A percentile compares a stretch with the other conserved stretches of the same genome.
Conservation (phyloP, 306 rosid species). For the Citrullus colocynthis region DNA sequence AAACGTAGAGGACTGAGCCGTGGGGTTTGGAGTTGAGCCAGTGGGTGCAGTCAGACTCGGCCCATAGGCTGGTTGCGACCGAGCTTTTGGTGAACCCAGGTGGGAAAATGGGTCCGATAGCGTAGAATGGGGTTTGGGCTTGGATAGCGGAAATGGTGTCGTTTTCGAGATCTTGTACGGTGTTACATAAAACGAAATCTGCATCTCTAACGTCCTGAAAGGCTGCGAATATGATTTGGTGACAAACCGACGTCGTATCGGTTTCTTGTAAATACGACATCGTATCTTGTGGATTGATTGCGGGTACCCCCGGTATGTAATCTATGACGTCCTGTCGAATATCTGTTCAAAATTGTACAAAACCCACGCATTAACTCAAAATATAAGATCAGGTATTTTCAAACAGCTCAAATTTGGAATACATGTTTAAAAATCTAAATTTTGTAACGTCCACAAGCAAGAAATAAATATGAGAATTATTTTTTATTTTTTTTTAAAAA, state of each 20-base stretch:
- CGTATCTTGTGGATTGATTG: constrained; percentile 34
- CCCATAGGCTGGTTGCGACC: constrained; percentile 46
- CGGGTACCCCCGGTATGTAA: constrained; percentile 41
- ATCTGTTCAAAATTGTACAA: constrained; percentile 14
- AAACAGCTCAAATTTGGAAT: too few relatives aligned
- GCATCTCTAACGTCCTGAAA: constrained; percentile 26
- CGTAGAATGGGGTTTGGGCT: constrained; percentile 21
- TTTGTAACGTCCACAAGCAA: too few relatives aligned
- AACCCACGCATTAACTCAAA: too few relatives aligned
- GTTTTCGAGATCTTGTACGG: constrained; percentile 36
- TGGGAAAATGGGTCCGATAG: constrained; percentile 56
- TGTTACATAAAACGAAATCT: constrained; percentile 36
- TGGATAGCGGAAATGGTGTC: constrained; percentile 22
- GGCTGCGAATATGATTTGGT: constrained; percentile 28
- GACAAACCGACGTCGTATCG: constrained; percentile 23
- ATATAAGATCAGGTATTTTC: too few relatives aligned
- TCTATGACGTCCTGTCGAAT: constrained; percentile 31
- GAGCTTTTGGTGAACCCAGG: constrained; percentile 22
- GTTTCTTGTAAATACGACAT: constrained; percentile 38
- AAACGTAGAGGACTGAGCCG: constrained; percentile 40
- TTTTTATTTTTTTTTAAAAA: too few relatives aligned
- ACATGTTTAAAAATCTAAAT: too few relatives aligned
- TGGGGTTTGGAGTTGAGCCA: constrained; percentile 42
- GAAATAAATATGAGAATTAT: too few relatives aligned
- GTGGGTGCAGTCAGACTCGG: constrained; percentile 41